A percentile compares a stretch with the other conserved stretches of the same genome.
Evolutionary conservation across 257 asterid species (phyloP).

Genomic region (Solanum clarkiae): DNA sequence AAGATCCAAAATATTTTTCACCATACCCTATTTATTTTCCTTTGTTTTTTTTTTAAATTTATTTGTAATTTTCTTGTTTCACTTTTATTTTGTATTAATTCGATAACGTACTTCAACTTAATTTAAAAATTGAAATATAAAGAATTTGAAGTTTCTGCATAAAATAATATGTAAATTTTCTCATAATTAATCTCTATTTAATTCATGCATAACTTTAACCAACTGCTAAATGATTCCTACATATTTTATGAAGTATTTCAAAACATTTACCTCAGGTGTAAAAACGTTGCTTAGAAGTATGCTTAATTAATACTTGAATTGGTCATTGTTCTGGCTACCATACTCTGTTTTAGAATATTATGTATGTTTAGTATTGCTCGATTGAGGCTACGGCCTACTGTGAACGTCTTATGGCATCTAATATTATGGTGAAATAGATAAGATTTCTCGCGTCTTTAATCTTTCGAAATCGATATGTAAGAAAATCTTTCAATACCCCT

Average conservation of each 20-base stretch:
- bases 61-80: not conserved
- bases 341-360: not conserved
- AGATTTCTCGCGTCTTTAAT: not conserved
- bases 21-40: not conserved
- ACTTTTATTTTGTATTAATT: not conserved
- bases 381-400: not conserved
- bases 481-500: too few relatives aligned
- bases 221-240: not conserved
- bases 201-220: too few relatives aligned
- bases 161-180: too few relatives aligned
- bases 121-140: not conserved
- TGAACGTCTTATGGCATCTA: not conserved
- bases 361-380: not conserved
- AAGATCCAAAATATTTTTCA: conserved; percentile 5
- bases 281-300: not conserved
- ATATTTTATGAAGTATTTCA: not conserved
- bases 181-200: too few relatives aligned
- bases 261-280: not conserved
- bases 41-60: not conserved
- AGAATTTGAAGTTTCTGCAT: not conserved
- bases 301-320: not conserved
- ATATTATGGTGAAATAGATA: not conserved
- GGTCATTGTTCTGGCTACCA: not conserved
- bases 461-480: not conserved
- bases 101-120: not conserved